Evolutionary conservation across 2,329 filamentous ascomycete genomes (phyloP), one percentile per base, ranked within the genome.

Genomic region (Ceratocystis lukuohia): DNA sequence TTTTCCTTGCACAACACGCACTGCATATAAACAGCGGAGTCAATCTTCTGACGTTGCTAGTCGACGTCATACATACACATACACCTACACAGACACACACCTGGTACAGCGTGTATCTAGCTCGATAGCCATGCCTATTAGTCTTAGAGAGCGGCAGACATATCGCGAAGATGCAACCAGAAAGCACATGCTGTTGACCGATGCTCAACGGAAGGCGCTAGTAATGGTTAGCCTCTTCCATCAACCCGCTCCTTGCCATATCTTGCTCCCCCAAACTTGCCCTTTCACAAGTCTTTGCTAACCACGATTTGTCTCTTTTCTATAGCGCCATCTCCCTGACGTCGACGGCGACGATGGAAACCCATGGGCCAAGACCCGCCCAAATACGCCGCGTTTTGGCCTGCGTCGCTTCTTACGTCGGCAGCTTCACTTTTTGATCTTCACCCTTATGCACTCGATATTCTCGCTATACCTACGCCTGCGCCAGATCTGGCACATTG

Each of bases 381-480:
- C 72, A 15, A 71, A 72, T 37, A 70, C 71, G 33, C 74, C 78
- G 22, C 77, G 78, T 61, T 76, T 86, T 20, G 84, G 84, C 25
- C 73, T 88, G 68, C 82, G 84, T 68, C 81, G 80, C 66, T 84
- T 89, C 72, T 71, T 90, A 56, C 79, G 78, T 68, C 78, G 77
- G 65, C 83, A 87, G 72, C 75, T 92, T 53, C 82, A 91, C 75
- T 74, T 85, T 65, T 74, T 90, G 50, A 74, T 90, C 68, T 91
- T 88, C 75, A 80, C 82, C 68, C 72, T 89, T 66, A 79, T 93
- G 70, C 91, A 96, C 72, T 82, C 88, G 69, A 74, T 96, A 70
- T 97, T 96, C 77, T 93, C 90, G 5, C 79, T 97, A 70, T 95
- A 94, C 75, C 87, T 96, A 70, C 88, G 91, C 69, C 77, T 90